A percentile compares a stretch with the other conserved stretches of the same genome.
Evolutionary conservation across 257 asterid genomes (phyloP).

Genomic region (Ligustrum vulgare): DNA sequence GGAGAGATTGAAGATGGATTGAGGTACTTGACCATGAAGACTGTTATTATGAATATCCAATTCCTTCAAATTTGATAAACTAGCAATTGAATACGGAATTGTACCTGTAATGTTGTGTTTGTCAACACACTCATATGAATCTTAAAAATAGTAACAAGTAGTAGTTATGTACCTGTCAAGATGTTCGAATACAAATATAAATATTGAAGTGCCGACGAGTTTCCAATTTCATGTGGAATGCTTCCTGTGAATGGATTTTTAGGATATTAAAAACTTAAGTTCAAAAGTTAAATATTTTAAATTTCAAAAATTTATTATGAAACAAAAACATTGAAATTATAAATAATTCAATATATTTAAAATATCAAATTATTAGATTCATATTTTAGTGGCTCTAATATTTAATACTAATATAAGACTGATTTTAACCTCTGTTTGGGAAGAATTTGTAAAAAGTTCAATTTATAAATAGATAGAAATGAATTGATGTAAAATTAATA

Average conservation of each 20-base stretch:
- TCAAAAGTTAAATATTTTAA: not conserved
- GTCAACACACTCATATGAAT: not conserved
- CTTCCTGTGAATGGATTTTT: not conserved
- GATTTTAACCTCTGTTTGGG: too few relatives aligned
- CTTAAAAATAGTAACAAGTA: too few relatives aligned
- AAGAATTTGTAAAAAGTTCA: too few relatives aligned
- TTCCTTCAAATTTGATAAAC: conserved; percentile 3
- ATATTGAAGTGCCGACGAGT: not conserved
- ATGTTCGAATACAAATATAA: not conserved
- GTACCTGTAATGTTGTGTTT: not conserved
- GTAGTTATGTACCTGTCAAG: not conserved
- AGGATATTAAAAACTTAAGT: not conserved
- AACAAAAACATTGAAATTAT: not conserved
- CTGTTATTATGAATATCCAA: not conserved
- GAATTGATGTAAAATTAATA: too few relatives aligned
- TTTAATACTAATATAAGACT: too few relatives aligned
- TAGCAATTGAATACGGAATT: not conserved
- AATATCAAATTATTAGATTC: too few relatives aligned
- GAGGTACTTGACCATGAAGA: conserved; percentile 13
- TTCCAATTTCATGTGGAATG: not conserved
- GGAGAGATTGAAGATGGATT: conserved; percentile 26
- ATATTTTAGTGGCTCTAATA: too few relatives aligned
- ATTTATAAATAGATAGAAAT: too few relatives aligned
- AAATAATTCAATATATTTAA: too few relatives aligned
- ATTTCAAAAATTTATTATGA: not conserved